phyloP scores from a whole-genome alignment of 2,329 filamentous ascomycete species.

The Elsinoe australis region DNA sequence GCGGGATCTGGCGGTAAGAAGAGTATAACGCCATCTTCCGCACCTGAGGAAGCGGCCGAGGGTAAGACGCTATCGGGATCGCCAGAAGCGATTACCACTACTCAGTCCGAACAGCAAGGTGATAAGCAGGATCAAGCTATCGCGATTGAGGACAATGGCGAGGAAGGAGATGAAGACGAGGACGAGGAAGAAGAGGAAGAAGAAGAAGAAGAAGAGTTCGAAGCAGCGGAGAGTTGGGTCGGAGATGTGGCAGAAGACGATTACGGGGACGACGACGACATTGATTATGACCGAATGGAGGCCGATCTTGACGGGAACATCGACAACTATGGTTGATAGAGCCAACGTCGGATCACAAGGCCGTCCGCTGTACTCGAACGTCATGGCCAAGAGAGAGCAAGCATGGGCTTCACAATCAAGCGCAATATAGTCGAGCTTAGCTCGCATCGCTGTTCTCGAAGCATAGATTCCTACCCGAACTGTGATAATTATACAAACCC shows the following conservation, averaged over 20 bases:
- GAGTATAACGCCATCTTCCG: neutral
- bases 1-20: neutral
- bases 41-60: neutral
- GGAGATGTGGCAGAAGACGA: neutral
- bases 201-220: slow-evolving; percentile 7
- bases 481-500: too few relatives aligned
- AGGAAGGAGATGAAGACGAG: slow-evolving; percentile 17
- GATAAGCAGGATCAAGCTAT: slow-evolving; percentile 3
- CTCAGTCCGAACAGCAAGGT: neutral
- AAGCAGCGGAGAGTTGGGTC: neutral
- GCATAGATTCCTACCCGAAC: too few relatives aligned
- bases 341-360: too few relatives aligned
- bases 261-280: neutral
- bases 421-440: neutral
- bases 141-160: slow-evolving; percentile 16
- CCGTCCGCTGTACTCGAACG: too few relatives aligned
- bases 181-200: slow-evolving; percentile 7
- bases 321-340: neutral
- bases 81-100: too few relatives aligned
- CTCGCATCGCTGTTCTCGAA: neutral
- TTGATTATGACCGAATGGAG: neutral
- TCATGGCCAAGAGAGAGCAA: neutral
- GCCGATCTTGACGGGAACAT: neutral
- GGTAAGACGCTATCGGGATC: too few relatives aligned
- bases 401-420: neutral